A percentile compares a stretch with the other conserved stretches of the same genome.
These are phyloP conservation scores for Castanea mollissima DNA, from an alignment of 306 rosid genomes.

Conservation along the genomic window DNA sequence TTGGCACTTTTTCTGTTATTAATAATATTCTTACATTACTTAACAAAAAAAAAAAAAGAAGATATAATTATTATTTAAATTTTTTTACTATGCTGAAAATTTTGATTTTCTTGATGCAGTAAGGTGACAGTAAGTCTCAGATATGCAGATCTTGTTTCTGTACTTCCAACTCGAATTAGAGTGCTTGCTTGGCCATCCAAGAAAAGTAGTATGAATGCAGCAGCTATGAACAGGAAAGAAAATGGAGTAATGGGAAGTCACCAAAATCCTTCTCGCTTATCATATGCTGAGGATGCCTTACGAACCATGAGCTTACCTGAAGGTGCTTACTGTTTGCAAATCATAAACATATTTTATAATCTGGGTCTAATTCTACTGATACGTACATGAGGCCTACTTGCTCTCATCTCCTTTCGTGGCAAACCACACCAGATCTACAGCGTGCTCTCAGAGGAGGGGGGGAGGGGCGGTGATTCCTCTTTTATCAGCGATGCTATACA, in stretches of 20 bases:
- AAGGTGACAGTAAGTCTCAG: constrained; percentile 83
- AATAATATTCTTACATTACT: too few relatives aligned
- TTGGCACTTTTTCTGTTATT: too few relatives aligned
- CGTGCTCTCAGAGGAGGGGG: too few relatives aligned
- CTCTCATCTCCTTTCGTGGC: not conserved
- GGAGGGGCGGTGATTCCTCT: too few relatives aligned
- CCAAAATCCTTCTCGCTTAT: constrained; percentile 56
- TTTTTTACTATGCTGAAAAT: constrained; percentile 23
- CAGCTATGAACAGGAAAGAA: constrained; percentile 55
- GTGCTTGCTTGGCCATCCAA: constrained; percentile 81
- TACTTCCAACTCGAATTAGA: constrained; percentile 64
- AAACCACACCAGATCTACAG: not conserved
- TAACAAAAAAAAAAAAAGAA: too few relatives aligned
- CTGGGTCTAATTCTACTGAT: not conserved
- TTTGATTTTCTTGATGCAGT: constrained; percentile 52
- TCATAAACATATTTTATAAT: not conserved
- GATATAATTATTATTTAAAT: too few relatives aligned
- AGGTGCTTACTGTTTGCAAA: constrained; percentile 47
- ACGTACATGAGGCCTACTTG: not conserved
- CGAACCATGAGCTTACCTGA: constrained; percentile 80
- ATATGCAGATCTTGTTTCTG: constrained; percentile 70
- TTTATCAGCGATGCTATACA: too few relatives aligned
- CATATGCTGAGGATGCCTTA: constrained; percentile 90
- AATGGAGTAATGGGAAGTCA: constrained; percentile 46
- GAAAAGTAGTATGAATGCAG: constrained; percentile 38